Base-by-base conservation (phyloP, 805 yeast species). In the Wickerhamiella kazuoi region DNA sequence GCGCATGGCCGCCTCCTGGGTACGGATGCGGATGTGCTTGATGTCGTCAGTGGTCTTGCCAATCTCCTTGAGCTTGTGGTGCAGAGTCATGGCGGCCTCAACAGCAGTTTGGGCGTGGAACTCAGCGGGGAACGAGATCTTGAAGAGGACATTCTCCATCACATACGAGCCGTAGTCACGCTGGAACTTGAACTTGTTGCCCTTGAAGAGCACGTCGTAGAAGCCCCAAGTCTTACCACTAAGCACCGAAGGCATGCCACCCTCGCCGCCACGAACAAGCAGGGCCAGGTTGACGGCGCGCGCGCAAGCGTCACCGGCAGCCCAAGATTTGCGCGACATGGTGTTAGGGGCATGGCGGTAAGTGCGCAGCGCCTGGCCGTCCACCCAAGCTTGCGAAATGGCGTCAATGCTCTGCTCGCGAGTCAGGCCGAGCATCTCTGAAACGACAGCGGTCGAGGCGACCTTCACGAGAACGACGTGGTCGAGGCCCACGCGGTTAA, bases 81-180 rank as follows among this genome's bases (percentile, higher is more conserved):
- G 60, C 13, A 67, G 58, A 13, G 60, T 63, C 54, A 72, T 50
- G 24, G 77, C 69, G 18, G 73, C 73, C 50, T 72, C 78, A 28
- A 64, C 76, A 8, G 77, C 77, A 26, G 77, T 71, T 55, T 72
- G 78, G 8, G 76, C 75, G 51, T 72, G 78, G 55, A 72, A 72
- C 52, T 72, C 78, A 29, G 78, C 78, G 14, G 77, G 77, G 62
- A 65, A 72, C 1, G 76, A 71, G 47, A 72, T 72, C 57, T 72
- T 72, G 58, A 72, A 72, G 35, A 72, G 52, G 19, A 72, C 70
- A 49, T 72, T 72, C 54, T 72, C 77, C 78, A 72, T 72, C 14
- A 72, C 77, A 49, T 72, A 72, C 2, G 72, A 65, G 30, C 71
- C 74, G 46, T 61, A 71, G 17, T 57, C 60, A 45, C 74, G 62